Conservation (phyloP, 257 asterid genomes). For the Asclepias syriaca region DNA sequence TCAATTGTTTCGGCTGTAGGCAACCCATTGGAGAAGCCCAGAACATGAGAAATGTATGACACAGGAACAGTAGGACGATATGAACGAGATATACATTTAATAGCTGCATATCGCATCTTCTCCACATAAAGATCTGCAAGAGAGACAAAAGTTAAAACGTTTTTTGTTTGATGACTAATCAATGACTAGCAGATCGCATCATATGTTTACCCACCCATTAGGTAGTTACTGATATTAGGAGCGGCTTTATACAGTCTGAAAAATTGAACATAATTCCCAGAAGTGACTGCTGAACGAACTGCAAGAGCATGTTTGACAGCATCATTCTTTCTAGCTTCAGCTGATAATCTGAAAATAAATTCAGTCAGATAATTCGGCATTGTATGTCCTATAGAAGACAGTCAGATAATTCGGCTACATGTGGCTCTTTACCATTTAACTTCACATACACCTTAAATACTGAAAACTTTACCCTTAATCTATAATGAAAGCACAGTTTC, state of each 20-base stretch:
- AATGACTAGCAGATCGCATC: constrained; percentile 6
- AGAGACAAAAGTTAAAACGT: constrained; percentile 1
- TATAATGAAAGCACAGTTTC: background rate
- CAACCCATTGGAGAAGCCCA: constrained; percentile 56
- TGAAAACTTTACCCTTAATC: background rate
- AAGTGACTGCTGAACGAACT: constrained; percentile 86
- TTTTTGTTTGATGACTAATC: background rate
- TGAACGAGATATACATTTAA: constrained; percentile 87
- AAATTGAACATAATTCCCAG: constrained; percentile 83
- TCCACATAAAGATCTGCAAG: constrained; percentile 88
- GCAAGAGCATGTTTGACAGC: constrained; percentile 89
- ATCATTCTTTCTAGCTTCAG: constrained; percentile 53
- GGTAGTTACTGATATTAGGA: constrained; percentile 69
- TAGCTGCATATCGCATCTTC: constrained; percentile 94
- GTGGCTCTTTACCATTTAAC: background rate
- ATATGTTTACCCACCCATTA: constrained; percentile 65
- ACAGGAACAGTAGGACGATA: constrained; percentile 93
- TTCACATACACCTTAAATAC: background rate
- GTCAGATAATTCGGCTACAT: background rate
- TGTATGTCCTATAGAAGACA: background rate
- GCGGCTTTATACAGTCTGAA: constrained; percentile 85
- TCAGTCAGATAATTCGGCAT: constrained; percentile 11
- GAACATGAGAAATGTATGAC: constrained; percentile 63
- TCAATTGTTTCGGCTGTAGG: constrained; percentile 44
- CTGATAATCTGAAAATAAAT: constrained; percentile 58